Evolutionary conservation across 345 rosid species (phyloP).

Genomic region (Syzygium oleosum): DNA sequence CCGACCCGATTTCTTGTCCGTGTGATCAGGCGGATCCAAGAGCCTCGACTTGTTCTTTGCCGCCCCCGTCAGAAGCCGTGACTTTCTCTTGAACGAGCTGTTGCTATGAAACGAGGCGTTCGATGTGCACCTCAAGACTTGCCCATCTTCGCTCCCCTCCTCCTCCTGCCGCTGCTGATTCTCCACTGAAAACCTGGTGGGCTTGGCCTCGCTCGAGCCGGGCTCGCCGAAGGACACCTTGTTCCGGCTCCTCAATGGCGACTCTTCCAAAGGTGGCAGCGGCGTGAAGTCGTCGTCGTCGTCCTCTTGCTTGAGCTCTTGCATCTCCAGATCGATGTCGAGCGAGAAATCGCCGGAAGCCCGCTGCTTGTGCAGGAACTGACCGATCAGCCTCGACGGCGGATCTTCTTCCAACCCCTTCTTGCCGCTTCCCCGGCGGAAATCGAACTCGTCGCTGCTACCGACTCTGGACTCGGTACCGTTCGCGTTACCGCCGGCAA

Average conservation of each 20-base stretch:
- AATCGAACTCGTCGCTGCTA: constrained; percentile 15
- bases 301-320: constrained; percentile 19
- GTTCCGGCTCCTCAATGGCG: not conserved
- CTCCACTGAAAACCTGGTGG: not conserved
- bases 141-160: constrained; percentile 13
- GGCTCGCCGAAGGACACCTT: constrained; percentile 3
- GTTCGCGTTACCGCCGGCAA: not conserved
- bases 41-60: constrained; percentile 36
- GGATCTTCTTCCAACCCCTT: constrained; percentile 22
- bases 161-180: constrained; percentile 5
- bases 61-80: constrained; percentile 20
- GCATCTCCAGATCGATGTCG: constrained; percentile 41
- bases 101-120: constrained; percentile 17
- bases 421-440: not conserved
- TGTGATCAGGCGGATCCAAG: constrained; percentile 29
- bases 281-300: not conserved
- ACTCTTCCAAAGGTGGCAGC: constrained; percentile 20
- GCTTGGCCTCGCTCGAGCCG: not conserved
- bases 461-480: not conserved
- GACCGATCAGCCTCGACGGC: constrained; percentile 32
- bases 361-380: constrained; percentile 42
- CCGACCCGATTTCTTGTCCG: constrained; percentile 12
- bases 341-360: constrained; percentile 42
- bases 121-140: constrained; percentile 36
- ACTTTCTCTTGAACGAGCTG: constrained; percentile 8